Evolutionary conservation across 192 early-diverging fungal genomes (phyloP).

Genomic region (Coemansia sp.): DNA sequence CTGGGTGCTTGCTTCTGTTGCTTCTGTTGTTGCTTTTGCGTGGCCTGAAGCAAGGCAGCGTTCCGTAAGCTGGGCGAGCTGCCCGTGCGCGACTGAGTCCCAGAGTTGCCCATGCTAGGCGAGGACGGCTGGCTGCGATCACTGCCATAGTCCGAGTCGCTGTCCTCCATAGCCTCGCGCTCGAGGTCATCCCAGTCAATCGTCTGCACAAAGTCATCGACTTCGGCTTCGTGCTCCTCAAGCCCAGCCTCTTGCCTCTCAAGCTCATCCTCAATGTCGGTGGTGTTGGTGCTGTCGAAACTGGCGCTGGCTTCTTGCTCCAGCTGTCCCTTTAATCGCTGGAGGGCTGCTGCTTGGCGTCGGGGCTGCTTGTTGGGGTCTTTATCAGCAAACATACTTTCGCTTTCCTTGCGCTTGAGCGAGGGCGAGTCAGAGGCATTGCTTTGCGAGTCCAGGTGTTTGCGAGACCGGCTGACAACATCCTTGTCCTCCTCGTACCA

Average conservation of each 20-base stretch:
- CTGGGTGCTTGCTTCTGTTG: slow-evolving; percentile 14
- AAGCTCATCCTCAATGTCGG: slow-evolving; percentile 48
- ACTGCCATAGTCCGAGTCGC: slow-evolving; percentile 36
- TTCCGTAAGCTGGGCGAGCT: slow-evolving; percentile 17
- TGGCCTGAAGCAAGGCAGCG: slow-evolving; percentile 24
- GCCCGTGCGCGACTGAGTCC: slow-evolving; percentile 10
- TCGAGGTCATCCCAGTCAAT: slow-evolving; percentile 58
- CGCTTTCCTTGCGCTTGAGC: not conserved
- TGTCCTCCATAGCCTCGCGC: slow-evolving; percentile 50
- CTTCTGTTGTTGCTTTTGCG: slow-evolving; percentile 8
- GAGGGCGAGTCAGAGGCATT: not conserved
- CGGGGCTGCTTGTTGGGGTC: slow-evolving; percentile 20
- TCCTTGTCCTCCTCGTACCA: slow-evolving; percentile 38
- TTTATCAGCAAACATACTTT: not conserved
- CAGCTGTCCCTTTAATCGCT: slow-evolving; percentile 15
- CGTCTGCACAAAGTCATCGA: slow-evolving; percentile 56
- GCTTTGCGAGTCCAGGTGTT: slow-evolving; percentile 9
- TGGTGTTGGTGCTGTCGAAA: slow-evolving; percentile 50
- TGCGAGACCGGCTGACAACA: slow-evolving; percentile 9
- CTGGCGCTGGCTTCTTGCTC: slow-evolving; percentile 26
- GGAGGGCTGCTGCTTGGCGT: slow-evolving; percentile 9
- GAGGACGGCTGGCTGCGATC: slow-evolving; percentile 3
- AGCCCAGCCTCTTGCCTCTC: slow-evolving; percentile 52
- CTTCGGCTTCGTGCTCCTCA: slow-evolving; percentile 51
- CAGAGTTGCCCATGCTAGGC: slow-evolving; percentile 2